Base-by-base conservation (phyloP, 352 stramenopile species). In the Aphanomyces cochlioides region DNA sequence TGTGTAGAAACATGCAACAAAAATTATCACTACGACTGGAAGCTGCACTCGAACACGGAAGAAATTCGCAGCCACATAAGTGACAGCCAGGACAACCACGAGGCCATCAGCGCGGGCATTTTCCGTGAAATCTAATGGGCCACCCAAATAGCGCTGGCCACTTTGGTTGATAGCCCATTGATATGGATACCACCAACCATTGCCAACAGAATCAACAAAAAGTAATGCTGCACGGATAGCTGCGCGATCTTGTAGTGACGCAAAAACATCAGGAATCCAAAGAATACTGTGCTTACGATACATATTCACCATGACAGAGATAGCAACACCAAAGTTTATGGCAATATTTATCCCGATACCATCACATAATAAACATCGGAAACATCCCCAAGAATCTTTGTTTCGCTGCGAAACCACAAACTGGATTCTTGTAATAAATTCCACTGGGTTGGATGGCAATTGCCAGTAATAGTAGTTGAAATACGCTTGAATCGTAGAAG, bases 201-300 rank as follows among this genome's bases (percentile, higher is more conserved):
- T 43, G 2, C 61, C 21, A 10, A 19, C 28, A 19, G 19, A 19
- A 7, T 15, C 47, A 17, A 8, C 5, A 6, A 43, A 19, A 7
- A 17, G 47, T 2, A 70, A 36, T 8, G 13, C 36, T 1, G 64
- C 47, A 19, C 64, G 64, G 12, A 70, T 4, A 6, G 7, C 7
- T 17, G 38, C 64, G 5, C 64, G 43, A 7, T 39, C 19, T 38
- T 70, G 45, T 38, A 70, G 58, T 15, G 40, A 61, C 10, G 64
- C 47, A 61, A 47, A 70, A 6, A 70, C 7, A 28, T 70, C 64
- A 7, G 64, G 64, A 13, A 70, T 6, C 64, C 64, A 70, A 8
- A 70, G 5, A 12, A 47, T 19, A 6, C 54, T n/a, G 13, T 45
- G n/a, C 6, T 47, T 15, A 0, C 28, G 34, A 10, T 45, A 70